Percentiles rank a stretch among this genome's conserved stretches.
Evolutionary conservation across 2,329 filamentous ascomycete species (phyloP).

Genomic region (Pseudogymnoascus verrucosus): DNA sequence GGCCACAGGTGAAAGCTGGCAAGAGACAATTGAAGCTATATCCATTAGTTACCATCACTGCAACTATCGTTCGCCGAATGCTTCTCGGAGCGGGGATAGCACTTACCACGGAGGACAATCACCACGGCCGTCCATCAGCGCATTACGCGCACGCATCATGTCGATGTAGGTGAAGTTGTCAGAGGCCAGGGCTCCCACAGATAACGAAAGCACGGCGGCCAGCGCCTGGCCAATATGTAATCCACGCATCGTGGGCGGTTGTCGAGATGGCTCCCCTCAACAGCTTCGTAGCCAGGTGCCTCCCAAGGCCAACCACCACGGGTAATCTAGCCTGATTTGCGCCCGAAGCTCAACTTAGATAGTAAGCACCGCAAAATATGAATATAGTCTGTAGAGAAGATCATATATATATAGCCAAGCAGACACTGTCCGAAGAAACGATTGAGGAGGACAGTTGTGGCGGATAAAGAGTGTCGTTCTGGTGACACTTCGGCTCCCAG

Average conservation of each 20-base stretch:
- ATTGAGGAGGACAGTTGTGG: neutral
- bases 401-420: neutral
- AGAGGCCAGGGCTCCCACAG: constrained; percentile 34
- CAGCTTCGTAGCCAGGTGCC: neutral
- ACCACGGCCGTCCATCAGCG: constrained; percentile 65
- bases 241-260: constrained; percentile 8
- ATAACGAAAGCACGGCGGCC: constrained; percentile 32
- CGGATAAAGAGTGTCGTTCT: neutral
- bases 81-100: constrained; percentile 9
- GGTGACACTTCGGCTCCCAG: neutral
- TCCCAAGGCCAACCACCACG: neutral
- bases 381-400: neutral
- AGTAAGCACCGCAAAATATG: neutral
- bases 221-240: constrained; percentile 13
- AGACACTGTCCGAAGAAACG: neutral
- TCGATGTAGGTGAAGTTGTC: constrained; percentile 53
- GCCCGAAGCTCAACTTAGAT: neutral
- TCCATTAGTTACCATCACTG: constrained; percentile 14
- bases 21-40: constrained; percentile 93
- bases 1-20: constrained; percentile 81
- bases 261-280: neutral
- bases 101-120: constrained; percentile 69
- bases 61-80: neutral
- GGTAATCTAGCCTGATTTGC: constrained; percentile 5
- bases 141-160: constrained; percentile 57